These are phyloP conservation scores for Pyrrhoderma noxium DNA, from an alignment of 1,284 basidiomycete genomes.

Conservation along the genomic window DNA sequence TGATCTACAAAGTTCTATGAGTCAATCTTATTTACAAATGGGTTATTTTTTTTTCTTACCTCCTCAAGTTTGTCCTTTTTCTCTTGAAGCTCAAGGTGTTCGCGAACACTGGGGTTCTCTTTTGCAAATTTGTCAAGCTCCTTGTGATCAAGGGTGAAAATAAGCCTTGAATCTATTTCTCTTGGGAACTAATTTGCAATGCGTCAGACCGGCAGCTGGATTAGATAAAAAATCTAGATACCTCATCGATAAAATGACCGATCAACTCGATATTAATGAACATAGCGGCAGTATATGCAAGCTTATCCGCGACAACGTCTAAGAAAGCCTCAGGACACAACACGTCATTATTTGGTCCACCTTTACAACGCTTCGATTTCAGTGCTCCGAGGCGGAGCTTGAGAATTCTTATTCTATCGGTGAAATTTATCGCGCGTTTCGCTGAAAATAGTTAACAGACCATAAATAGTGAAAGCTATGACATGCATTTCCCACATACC, in stretches of 20 bases:
- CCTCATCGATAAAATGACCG: conserved; percentile 98
- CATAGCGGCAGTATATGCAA: conserved; percentile 94
- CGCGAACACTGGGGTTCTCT: conserved; percentile 83
- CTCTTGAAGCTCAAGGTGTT: conserved; percentile 93
- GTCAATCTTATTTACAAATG: too few relatives aligned
- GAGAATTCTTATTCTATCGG: conserved; percentile 74
- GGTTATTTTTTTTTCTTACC: conserved; percentile 35
- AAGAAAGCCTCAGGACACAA: conserved; percentile 97
- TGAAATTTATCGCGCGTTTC: conserved; percentile 85
- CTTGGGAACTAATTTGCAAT: conserved; percentile 71
- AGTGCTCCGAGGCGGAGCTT: conserved; percentile 80
- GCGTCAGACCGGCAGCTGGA: conserved; percentile 3
- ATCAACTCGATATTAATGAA: conserved; percentile 98
- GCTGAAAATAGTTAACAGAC: conserved; percentile 43
- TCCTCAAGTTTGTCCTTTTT: conserved; percentile 97
- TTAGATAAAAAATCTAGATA: conserved; percentile 28
- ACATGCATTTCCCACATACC: conserved; percentile 45
- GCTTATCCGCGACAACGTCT: conserved; percentile 93
- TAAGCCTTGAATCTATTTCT: conserved; percentile 91
- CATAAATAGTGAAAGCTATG: background rate
- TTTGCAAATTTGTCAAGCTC: conserved; percentile 88
- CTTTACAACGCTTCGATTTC: conserved; percentile 81
- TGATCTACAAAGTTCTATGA: conserved; percentile 67
- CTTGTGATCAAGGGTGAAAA: conserved; percentile 84
- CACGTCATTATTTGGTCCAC: conserved; percentile 78